Percentiles rank a stretch among this genome's conserved stretches.
These are phyloP conservation scores for Kuraishia hungarica DNA, from an alignment of 805 yeast genomes.

Conservation along the genomic window DNA sequence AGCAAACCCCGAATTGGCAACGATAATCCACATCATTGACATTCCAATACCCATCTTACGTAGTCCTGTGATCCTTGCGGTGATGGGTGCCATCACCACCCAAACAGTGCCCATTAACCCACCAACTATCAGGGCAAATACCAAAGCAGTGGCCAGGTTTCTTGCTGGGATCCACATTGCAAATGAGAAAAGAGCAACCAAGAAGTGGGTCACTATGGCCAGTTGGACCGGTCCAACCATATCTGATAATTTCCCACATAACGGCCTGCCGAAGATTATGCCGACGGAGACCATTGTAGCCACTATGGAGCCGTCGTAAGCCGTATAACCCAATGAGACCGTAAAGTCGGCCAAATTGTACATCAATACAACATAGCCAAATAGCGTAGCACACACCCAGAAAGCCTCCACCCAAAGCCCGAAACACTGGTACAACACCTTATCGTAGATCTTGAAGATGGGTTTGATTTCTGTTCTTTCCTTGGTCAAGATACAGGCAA, in stretches of 20 bases:
- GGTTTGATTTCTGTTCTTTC: conserved; percentile 30
- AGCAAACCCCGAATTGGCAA: conserved; percentile 42
- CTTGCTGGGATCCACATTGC: conserved; percentile 54
- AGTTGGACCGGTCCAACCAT: conserved; percentile 42
- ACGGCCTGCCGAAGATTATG: conserved; percentile 46
- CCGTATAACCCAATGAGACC: conserved; percentile 46
- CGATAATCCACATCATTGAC: conserved; percentile 36
- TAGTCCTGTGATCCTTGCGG: conserved; percentile 46
- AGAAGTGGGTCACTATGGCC: conserved; percentile 25
- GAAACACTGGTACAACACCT: conserved; percentile 23
- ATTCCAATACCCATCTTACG: conserved; percentile 42
- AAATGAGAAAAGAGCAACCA: conserved; percentile 31
- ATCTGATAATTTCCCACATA: conserved; percentile 43
- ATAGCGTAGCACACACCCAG: conserved; percentile 38
- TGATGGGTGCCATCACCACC: conserved; percentile 43
- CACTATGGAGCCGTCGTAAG: conserved; percentile 47
- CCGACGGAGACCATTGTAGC: conserved; percentile 57
- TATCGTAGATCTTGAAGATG: conserved; percentile 31
- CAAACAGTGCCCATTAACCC: conserved; percentile 53
- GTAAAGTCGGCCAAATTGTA: conserved; percentile 56
- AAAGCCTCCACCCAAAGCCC: conserved; percentile 33
- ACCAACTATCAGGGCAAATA: conserved; percentile 45
- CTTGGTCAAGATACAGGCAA: conserved; percentile 26
- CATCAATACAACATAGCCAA: conserved; percentile 54
- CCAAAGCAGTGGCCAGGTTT: conserved; percentile 46